A percentile compares a stretch with the other conserved stretches of the same genome.
phyloP scores from a whole-genome alignment of 768 basidiomycete genomes.

The Phallus indusiatus region DNA sequence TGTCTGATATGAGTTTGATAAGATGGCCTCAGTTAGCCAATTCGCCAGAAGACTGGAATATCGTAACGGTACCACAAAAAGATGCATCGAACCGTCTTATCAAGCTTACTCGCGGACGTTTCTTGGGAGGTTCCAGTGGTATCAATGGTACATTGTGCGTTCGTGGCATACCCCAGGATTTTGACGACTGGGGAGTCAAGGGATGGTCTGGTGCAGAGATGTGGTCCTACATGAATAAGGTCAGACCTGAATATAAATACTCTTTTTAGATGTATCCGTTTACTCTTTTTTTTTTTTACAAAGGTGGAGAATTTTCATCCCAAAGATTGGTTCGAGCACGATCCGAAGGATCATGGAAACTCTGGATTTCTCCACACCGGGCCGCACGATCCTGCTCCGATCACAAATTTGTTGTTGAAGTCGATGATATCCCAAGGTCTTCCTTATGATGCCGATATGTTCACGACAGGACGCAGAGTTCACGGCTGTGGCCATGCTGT shows the following conservation, averaged over 20 bases:
- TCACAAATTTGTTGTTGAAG: not conserved
- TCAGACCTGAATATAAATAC: not conserved
- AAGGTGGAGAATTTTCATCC: not conserved
- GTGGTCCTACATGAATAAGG: not conserved
- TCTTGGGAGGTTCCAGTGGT: slow-evolving; percentile 12
- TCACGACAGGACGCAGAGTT: not conserved
- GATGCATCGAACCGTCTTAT: not conserved
- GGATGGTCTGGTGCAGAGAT: slow-evolving; percentile 4
- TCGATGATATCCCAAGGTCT: not conserved
- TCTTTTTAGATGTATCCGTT: too few species aligned
- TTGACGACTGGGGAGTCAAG: slow-evolving; percentile 14
- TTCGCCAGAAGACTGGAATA: not conserved
- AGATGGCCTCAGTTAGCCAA: not conserved
- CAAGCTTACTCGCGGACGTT: slow-evolving; percentile 10
- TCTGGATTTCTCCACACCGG: not conserved
- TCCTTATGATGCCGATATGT: not conserved
- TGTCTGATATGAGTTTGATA: not conserved
- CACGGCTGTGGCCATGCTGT: not conserved
- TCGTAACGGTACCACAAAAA: not conserved
- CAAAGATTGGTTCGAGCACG: not conserved
- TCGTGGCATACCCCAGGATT: slow-evolving; percentile 14
- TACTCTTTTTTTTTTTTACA: too few species aligned
- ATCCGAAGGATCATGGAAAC: not conserved
- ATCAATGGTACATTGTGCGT: slow-evolving; percentile 15
- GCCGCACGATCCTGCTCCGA: not conserved